Conservation (phyloP, 2,329 filamentous ascomycete species). For the Arthrobotrys sinensis region DNA sequence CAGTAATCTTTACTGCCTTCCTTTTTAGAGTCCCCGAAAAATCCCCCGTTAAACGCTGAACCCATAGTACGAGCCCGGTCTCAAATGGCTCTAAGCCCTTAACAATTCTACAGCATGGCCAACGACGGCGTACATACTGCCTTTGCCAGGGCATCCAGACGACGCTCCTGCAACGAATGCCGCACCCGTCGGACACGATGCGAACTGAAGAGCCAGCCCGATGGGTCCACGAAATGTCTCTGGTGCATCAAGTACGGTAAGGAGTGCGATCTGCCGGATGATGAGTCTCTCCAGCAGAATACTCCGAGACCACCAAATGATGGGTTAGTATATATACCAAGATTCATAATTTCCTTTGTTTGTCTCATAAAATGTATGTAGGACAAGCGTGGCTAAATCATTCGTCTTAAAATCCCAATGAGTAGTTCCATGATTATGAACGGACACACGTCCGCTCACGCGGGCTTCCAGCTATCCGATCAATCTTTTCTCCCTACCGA, state of each 20-base stretch:
- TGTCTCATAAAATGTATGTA: slow-evolving; percentile 21
- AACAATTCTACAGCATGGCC: slow-evolving; percentile 40
- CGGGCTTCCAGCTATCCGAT: slow-evolving; percentile 62
- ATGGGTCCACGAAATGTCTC: slow-evolving; percentile 62
- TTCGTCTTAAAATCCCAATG: slow-evolving; percentile 23
- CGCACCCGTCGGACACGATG: slow-evolving; percentile 62
- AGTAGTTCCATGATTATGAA: slow-evolving; percentile 63
- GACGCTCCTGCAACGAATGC: slow-evolving; percentile 63
- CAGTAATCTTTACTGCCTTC: slow-evolving; percentile 34
- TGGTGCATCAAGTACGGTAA: slow-evolving; percentile 63
- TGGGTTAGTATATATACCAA: slow-evolving; percentile 59
- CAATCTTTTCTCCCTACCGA: slow-evolving; percentile 59
- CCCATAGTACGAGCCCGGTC: slow-evolving; percentile 26
- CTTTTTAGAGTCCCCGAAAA: slow-evolving; percentile 51
- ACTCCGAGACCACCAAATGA: slow-evolving; percentile 62
- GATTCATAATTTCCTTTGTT: slow-evolving; percentile 23
- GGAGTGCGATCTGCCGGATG: slow-evolving; percentile 62
- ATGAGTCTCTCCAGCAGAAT: slow-evolving; percentile 58
- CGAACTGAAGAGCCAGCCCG: slow-evolving; percentile 57
- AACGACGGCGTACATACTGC: slow-evolving; percentile 46
- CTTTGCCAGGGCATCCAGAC: slow-evolving; percentile 52
- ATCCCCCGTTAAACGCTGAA: slow-evolving; percentile 26
- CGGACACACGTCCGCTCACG: slow-evolving; percentile 62
- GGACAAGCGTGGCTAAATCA: slow-evolving; percentile 23
- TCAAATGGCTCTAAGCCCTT: slow-evolving; percentile 36